These are phyloP conservation scores for Podospora didyma DNA, from an alignment of 495 filamentous ascomycete genomes.

Conservation along the genomic window DNA sequence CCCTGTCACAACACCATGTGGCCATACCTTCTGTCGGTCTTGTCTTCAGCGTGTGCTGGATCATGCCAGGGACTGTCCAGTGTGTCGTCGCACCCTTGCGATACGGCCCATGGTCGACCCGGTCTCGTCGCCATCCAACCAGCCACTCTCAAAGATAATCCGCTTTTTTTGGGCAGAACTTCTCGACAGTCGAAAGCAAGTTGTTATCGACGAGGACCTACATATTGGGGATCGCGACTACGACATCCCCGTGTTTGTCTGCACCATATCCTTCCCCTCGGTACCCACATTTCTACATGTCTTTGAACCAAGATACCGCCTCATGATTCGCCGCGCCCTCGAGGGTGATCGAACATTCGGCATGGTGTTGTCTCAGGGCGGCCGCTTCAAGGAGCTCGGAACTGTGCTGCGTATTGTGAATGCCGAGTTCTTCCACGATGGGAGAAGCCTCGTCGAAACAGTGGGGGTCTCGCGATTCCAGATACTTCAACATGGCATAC, in stretches of 20 bases:
- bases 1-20: constrained; percentile 78
- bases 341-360: constrained; percentile 73
- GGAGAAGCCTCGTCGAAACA: constrained; percentile 74
- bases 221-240: constrained; percentile 44
- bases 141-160: constrained; percentile 56
- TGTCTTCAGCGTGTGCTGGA: constrained; percentile 72
- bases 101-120: constrained; percentile 52
- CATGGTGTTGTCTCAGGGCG: constrained; percentile 61
- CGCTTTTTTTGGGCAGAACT: constrained; percentile 62
- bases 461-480: constrained; percentile 72
- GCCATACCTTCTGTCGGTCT: constrained; percentile 82
- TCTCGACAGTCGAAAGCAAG: constrained; percentile 51
- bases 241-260: constrained; percentile 73
- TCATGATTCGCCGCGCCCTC: constrained; percentile 79
- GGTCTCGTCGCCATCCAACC: constrained; percentile 56
- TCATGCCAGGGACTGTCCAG: constrained; percentile 71
- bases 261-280: constrained; percentile 71
- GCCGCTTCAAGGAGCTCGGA: constrained; percentile 69
- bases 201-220: constrained; percentile 46
- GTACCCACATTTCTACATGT: constrained; percentile 85
- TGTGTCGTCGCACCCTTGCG: constrained; percentile 65
- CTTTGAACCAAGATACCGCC: constrained; percentile 85
- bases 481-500: constrained; percentile 55
- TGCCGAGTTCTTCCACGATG: constrained; percentile 69
- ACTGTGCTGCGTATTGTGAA: constrained; percentile 72